Percentiles rank a stretch among this genome's conserved stretches.
phyloP scores from a whole-genome alignment of 140 eudicot genomes.

The Bidens hawaiensis region DNA sequence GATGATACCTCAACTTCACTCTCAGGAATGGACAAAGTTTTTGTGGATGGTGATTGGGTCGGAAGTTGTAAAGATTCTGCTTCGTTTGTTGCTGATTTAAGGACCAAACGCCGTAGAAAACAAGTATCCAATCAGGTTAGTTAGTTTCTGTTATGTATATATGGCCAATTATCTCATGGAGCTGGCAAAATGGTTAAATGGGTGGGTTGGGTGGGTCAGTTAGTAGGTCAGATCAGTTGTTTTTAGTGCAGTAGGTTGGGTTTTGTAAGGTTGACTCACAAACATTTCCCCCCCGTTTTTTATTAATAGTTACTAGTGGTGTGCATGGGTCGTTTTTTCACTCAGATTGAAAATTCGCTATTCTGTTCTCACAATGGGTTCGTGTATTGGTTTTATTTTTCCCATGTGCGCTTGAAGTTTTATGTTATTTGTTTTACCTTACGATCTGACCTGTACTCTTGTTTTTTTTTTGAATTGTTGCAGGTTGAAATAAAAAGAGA shows the following conservation, averaged over 20 bases:
- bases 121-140: slow-evolving; percentile 60
- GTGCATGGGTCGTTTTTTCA: no score
- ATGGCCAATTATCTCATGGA: not conserved
- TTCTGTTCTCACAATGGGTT: no score
- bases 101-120: slow-evolving; percentile 55
- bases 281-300: no score
- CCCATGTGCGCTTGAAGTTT: no score
- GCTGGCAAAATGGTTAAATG: not conserved
- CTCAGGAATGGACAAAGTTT: slow-evolving; percentile 43
- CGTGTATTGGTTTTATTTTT: no score
- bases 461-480: not conserved
- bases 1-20: slow-evolving; percentile 47
- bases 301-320: not conserved
- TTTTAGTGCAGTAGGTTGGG: not conserved
- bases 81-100: slow-evolving; percentile 57
- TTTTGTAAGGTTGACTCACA: not conserved
- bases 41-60: slow-evolving; percentile 87
- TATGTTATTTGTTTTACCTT: no score
- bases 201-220: not conserved
- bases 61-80: slow-evolving; percentile 59
- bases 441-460: not conserved
- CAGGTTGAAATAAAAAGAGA: slow-evolving; percentile 88
- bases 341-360: no score
- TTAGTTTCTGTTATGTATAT: not conserved
- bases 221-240: not conserved